Evolutionary conservation across 768 basidiomycete species (phyloP).

Genomic region (Xerocomus spinulosus): DNA sequence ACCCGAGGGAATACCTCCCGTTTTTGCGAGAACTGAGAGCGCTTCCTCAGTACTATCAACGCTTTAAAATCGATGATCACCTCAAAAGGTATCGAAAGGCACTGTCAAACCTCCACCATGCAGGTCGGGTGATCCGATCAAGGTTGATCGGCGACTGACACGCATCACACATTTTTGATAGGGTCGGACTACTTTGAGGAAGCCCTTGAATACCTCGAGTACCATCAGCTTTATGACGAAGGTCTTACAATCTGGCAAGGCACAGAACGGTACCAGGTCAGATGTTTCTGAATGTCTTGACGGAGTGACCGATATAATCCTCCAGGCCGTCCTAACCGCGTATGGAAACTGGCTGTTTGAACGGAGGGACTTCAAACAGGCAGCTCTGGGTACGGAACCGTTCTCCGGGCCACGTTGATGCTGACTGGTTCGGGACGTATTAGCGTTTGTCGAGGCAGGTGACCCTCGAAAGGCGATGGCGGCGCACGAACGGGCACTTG

Average conservation of each 20-base stretch:
- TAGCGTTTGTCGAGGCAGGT: slow-evolving; percentile 72
- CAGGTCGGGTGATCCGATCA: slow-evolving; percentile 44
- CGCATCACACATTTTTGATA: slow-evolving; percentile 23
- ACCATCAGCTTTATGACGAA: slow-evolving; percentile 66
- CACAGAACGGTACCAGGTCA: slow-evolving; percentile 59
- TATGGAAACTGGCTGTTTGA: slow-evolving; percentile 91
- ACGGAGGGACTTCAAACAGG: slow-evolving; percentile 74
- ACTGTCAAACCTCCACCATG: slow-evolving; percentile 63
- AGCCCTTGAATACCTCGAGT: slow-evolving; percentile 73
- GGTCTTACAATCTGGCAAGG: slow-evolving; percentile 74
- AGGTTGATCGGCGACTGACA: slow-evolving; percentile 3
- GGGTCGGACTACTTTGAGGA: slow-evolving; percentile 73
- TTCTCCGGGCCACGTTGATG: neutral
- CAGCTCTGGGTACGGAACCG: slow-evolving; percentile 63
- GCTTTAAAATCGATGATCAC: slow-evolving; percentile 91
- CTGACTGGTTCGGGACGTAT: slow-evolving; percentile 7
- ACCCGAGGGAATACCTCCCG: slow-evolving; percentile 95
- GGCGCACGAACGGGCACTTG: slow-evolving; percentile 79
- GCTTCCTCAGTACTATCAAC: slow-evolving; percentile 70
- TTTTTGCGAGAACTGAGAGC: slow-evolving; percentile 88
- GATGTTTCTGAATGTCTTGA: slow-evolving; percentile 11
- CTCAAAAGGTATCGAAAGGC: slow-evolving; percentile 74
- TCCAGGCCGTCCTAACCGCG: slow-evolving; percentile 61
- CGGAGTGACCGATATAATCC: slow-evolving; percentile 7
- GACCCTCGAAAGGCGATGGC: slow-evolving; percentile 72